These are phyloP conservation scores for Starmerella bombicola DNA, from an alignment of 805 yeast species.

Conservation along the genomic window DNA sequence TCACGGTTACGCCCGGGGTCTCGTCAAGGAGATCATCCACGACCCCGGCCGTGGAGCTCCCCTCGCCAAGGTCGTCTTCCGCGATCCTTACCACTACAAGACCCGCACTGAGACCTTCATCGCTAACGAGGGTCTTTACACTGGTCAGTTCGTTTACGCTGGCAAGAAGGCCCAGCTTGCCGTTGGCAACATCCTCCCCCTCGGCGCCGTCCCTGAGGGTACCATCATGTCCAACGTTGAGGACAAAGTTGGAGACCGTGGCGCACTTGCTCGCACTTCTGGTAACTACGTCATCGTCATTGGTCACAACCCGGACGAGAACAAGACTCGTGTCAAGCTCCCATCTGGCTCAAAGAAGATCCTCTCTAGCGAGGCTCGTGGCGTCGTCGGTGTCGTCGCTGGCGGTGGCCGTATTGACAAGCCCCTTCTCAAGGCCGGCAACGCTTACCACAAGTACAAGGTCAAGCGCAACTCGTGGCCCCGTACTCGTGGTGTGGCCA, in stretches of 20 bases:
- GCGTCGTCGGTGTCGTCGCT: constrained; percentile 99
- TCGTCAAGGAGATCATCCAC: constrained; percentile 96
- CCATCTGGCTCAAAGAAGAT: constrained; percentile 99
- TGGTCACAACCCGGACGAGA: constrained; percentile 98
- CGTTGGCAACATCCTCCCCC: constrained; percentile 89
- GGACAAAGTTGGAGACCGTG: constrained; percentile 99
- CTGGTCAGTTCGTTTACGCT: constrained; percentile 97
- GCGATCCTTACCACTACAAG: constrained; percentile 99
- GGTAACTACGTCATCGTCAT: constrained; percentile 98
- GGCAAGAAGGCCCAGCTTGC: constrained; percentile 97
- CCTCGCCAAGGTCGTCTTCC: constrained; percentile 95
- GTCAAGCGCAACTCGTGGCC: constrained; percentile 99
- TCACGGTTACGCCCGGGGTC: constrained; percentile 99
- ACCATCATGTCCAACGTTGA: constrained; percentile 96
- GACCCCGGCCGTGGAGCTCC: constrained; percentile 99
- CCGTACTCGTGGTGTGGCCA: constrained; percentile 99
- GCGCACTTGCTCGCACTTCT: constrained; percentile 98
- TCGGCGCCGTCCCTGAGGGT: constrained; percentile 98
- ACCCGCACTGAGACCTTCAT: constrained; percentile 96
- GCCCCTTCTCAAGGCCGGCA: constrained; percentile 99
- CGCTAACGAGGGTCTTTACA: constrained; percentile 99
- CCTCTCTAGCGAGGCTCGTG: constrained; percentile 91
- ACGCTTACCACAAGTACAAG: constrained; percentile 99
- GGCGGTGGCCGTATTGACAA: constrained; percentile 99
- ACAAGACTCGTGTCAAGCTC: constrained; percentile 97